phyloP scores from a whole-genome alignment of 345 rosid genomes.

The Eucalyptus pumila region DNA sequence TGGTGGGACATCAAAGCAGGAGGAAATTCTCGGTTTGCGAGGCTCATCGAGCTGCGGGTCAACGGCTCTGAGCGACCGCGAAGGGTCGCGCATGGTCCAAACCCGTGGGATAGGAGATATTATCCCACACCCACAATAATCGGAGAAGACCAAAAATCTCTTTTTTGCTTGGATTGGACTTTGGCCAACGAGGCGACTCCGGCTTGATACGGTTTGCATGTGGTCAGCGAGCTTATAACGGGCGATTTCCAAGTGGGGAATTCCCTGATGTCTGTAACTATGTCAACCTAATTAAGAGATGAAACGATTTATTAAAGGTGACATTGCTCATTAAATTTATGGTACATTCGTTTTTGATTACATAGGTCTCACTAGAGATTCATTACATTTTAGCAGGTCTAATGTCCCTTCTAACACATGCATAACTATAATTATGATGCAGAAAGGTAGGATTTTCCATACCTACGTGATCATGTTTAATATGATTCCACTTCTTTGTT shows the following conservation, averaged over 20 bases:
- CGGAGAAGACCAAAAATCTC: not conserved
- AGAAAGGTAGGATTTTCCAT: not conserved
- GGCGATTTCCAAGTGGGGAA: not conserved
- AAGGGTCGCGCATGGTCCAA: not conserved
- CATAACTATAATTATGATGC: not conserved
- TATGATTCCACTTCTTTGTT: not conserved
- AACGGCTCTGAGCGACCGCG: not conserved
- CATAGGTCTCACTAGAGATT: not conserved
- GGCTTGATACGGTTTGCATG: not conserved
- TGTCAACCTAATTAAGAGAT: not conserved
- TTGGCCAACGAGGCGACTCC: not conserved
- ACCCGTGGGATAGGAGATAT: not conserved
- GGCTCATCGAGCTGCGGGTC: not conserved
- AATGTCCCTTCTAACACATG: rapidly evolving
- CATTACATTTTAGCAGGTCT: not conserved
- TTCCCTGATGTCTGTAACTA: not conserved
- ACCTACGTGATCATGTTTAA: not conserved
- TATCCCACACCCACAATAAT: not conserved
- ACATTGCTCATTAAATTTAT: not conserved
- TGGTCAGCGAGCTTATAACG: not conserved
- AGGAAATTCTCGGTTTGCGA: not conserved
- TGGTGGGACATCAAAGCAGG: not conserved
- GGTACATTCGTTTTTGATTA: not conserved
- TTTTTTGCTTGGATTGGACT: not conserved
- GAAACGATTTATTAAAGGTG: not conserved